Evolutionary conservation across 1,139 yeast genomes (phyloP), one percentile per base, ranked within the genome.

Genomic region (Pichia cactophila): DNA sequence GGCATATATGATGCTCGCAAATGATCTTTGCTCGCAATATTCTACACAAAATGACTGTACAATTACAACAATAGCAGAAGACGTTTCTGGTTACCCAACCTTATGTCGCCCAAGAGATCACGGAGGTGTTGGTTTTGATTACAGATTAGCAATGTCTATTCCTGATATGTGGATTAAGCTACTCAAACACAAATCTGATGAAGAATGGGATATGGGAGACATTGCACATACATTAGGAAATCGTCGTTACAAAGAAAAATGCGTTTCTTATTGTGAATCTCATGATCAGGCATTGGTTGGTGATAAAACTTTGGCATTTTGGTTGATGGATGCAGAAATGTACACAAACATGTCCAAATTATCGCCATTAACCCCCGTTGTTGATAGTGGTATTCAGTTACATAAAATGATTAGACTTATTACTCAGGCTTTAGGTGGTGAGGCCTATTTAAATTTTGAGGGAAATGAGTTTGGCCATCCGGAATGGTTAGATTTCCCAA

Each of bases 401-500:
- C 98, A 92, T 70, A 92, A 92, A 67, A 68, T 92, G 79, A 90
- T 92, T 55, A 75, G 98, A 56, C 74, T 92, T 52, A 62, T 90
- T 33, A 90, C 97, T 0, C 92, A 87, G 62, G 71, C 92, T 0
- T 73, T 92, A 28, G 97, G 97, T 45, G 98, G 98, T 51, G 97
- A 92, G 67, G 97, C 96, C 0, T 92, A 90, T 64, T 77, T 92
- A 61, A 90, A 89, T 64, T 92, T 92, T 63, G 97, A 90, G 71
- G 98, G 98, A 50, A 92, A 92, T 63, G 98, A 92, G 69, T 92
- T 92, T 70, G 98, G 98, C 16, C 98, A 92, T 62, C 98, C 98
- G 3, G 98, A 92, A 66, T 92, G 98, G 98, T 76, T 92, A 45
- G 98, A 92, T 67, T 92, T 92, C 74, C 98, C 98, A 12, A 80